Base-by-base conservation (phyloP, 2,329 filamentous ascomycete genomes). In the Arachnopeziza araneosa region DNA sequence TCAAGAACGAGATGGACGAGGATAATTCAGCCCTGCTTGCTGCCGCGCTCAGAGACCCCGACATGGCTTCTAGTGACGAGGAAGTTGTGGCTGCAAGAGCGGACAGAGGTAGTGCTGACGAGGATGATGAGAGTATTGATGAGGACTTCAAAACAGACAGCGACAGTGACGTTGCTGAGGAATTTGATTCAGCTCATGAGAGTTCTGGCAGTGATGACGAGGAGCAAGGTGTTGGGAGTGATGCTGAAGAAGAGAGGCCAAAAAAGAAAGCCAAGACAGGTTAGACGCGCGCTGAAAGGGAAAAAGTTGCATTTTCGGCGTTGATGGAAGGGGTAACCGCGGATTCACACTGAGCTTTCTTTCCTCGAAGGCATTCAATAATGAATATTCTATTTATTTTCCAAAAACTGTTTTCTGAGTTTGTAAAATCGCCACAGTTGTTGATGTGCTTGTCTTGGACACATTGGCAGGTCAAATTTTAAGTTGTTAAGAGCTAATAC, bases 1-100 rank as follows among this genome's bases (percentile, higher is more conserved):
- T 96, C 60, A 98, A 97, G 86, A 99, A 99, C 75, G 95, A 99
- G 77, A 97, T 99, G 79, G 89, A 96, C 63, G 95, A 97, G 73
- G 95, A 99, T 62, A 68, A 56, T 36, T 65, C 69, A 68, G 89
- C 91, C 73, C 87, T 89, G 59, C 83, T 97, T 61, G 89, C 90
- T 32, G 90, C 90, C 12, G 92, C 91, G 23, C 83, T 97, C 63
- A 84, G 91, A 62, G 88, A 96, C 68, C 88, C 95, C 65, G 91
- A 86, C 71, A 88, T 96, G 76, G 67, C 67, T 9, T 68, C 66
- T 30, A 93, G 90, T 24, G 93, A 96, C 67, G 92, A 96, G 62
- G 89, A 92, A 64, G 88, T 89, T 50, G 88, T 87, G 8, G 85
- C 80, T 26, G 83, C 75, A 62, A 83, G 84, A 65, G 84, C 87